Base-by-base conservation (phyloP, 768 basidiomycete genomes). In the Trametopsis cervina region DNA sequence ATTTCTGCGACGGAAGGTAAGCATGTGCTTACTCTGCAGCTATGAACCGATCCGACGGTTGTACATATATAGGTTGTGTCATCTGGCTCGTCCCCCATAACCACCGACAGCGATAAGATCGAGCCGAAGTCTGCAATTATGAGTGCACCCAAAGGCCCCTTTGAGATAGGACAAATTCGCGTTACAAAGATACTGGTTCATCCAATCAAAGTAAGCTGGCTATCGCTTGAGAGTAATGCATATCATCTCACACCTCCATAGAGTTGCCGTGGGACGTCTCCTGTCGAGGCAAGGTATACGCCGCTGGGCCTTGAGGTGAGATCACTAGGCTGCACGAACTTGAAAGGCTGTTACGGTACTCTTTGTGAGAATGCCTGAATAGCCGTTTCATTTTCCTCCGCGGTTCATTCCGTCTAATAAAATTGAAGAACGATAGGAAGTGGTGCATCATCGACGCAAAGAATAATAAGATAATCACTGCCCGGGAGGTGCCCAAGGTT, bases 241-340 rank as follows among this genome's bases (percentile, higher is more conserved):
- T 3, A 24, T 21, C 36, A 20, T 36, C 22, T 41, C 4, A 10
- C 26, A 9, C 35, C 33, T 24, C 9, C 12, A 15, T 49, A 89
- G 86, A 88, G 85, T 55, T 88, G 86, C 56, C 76, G 74, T 42
- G 86, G 83, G 21, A 81, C 72, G 1, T 77, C 83, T 22, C 76
- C 87, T 1, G 66, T 70, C 42, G 68, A 69, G 37, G 74, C 73
- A 6, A 72, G 60, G 23, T 87, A 80, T 55, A 81, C 77, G 5
- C 69, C 72, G 12, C 69, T 79, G 53, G 85, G 86, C 22, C 62
- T 89, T 2, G 78, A 86, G 72, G 86, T 84, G n/a, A n/a, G n/a
- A n/a, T n/a, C n/a, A n/a, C n/a, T n/a, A n/a, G n/a, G n/a, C 47
- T 39, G 68, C 62, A 50, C 35, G 22, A 26, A 23, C 15, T 10